A percentile compares a stretch with the other conserved stretches of the same genome.
phyloP scores from a whole-genome alignment of 108 stramenopile genomes.

The Cyclotella kingstonii region DNA sequence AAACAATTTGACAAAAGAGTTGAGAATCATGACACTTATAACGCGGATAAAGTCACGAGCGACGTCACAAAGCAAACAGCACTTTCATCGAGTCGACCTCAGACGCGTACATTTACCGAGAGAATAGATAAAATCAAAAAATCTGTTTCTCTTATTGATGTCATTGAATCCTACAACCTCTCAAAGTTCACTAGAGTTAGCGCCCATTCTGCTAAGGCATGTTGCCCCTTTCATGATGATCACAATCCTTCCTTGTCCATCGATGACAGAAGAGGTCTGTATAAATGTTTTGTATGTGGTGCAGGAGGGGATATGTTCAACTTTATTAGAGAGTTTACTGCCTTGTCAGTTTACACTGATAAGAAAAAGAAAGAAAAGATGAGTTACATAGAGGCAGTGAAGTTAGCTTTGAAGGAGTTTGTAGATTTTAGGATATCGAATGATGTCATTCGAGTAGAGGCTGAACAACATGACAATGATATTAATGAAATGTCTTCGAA shows the following conservation, averaged over 20 bases:
- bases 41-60: too few relatives aligned
- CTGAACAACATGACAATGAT: background rate
- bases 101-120: conserved; percentile 28
- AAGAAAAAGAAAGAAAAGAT: conserved; percentile 47
- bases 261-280: conserved; percentile 72
- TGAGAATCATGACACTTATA: too few relatives aligned
- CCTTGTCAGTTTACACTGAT: too few relatives aligned
- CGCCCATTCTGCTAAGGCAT: conserved; percentile 51
- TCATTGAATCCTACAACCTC: conserved; percentile 67
- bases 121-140: conserved; percentile 57
- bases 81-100: background rate
- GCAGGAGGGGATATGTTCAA: conserved; percentile 88
- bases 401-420: conserved; percentile 54
- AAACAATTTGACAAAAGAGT: too few relatives aligned
- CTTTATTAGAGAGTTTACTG: conserved; percentile 77
- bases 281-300: conserved; percentile 95
- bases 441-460: conserved; percentile 10
- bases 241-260: conserved; percentile 80
- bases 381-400: conserved; percentile 72
- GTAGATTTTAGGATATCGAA: conserved; percentile 31
- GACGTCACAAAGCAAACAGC: too few relatives aligned
- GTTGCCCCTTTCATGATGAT: conserved; percentile 95
- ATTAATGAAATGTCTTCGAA: conserved; percentile 26
- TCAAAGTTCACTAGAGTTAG: conserved; percentile 48
- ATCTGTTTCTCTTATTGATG: conserved; percentile 48